These are phyloP conservation scores for Serendipita indica DNA, from an alignment of 768 basidiomycete species.

Conservation along the genomic window DNA sequence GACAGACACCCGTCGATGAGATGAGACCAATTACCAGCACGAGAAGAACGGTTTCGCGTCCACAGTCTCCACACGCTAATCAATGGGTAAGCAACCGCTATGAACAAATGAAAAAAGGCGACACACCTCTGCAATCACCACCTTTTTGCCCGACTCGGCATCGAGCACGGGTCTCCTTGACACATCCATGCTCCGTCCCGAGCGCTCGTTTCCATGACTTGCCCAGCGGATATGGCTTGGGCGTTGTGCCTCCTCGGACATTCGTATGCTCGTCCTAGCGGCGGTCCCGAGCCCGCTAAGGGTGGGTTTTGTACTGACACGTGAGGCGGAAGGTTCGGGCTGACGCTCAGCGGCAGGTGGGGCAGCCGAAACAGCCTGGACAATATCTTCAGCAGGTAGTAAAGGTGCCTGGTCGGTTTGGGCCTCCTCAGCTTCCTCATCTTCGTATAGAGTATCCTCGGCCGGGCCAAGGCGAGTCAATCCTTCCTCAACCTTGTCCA, in stretches of 20 bases:
- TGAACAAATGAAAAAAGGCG: not conserved
- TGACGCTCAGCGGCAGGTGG: slow-evolving; percentile 16
- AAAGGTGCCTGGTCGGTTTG: slow-evolving; percentile 19
- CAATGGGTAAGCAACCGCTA: slow-evolving; percentile 8
- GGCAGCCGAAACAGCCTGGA: slow-evolving; percentile 21
- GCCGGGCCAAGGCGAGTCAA: slow-evolving; percentile 10
- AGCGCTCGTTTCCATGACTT: slow-evolving; percentile 11
- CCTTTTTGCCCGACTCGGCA: slow-evolving; percentile 33
- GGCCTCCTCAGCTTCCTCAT: slow-evolving; percentile 11
- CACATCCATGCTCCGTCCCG: slow-evolving; percentile 16
- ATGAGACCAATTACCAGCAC: no score
- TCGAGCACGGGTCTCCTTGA: slow-evolving; percentile 34
- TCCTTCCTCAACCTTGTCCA: slow-evolving; percentile 49
- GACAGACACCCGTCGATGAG: no score
- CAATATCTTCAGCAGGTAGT: slow-evolving; percentile 25
- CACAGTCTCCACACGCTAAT: slow-evolving; percentile 59
- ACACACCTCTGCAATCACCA: slow-evolving; percentile 59
- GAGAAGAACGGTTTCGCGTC: slow-evolving; percentile 53
- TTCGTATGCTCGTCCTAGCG: slow-evolving; percentile 2
- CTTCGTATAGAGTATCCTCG: slow-evolving; percentile 10
- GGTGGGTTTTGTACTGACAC: slow-evolving; percentile 9
- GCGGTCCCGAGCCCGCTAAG: slow-evolving; percentile 6
- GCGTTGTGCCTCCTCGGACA: not conserved
- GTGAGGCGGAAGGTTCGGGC: not conserved
- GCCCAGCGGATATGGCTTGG: not conserved